Conservation (phyloP, 768 basidiomycete species). For the Tulasnella sp. region DNA sequence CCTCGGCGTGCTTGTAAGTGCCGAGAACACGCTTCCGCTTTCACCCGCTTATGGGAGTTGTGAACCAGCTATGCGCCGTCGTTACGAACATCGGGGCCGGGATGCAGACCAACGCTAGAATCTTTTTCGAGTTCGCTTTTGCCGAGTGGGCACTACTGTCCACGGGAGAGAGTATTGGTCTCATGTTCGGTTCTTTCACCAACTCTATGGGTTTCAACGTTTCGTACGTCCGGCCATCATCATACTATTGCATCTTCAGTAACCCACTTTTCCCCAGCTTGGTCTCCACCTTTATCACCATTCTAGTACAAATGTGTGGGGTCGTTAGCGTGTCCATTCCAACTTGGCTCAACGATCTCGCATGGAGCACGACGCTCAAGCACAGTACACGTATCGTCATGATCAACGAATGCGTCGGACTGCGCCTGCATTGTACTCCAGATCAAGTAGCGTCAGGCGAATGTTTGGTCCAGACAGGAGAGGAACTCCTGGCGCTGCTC, state of each 20-base stretch:
- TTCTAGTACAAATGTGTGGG: constrained; percentile 24
- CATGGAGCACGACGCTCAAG: constrained; percentile 19
- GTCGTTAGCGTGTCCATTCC: constrained; percentile 27
- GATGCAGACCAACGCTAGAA: constrained; percentile 26
- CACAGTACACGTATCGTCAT: constrained; percentile 26
- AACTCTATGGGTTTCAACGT: constrained; percentile 28
- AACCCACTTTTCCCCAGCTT: constrained; percentile 16
- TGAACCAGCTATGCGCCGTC: constrained; percentile 21
- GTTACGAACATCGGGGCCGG: constrained; percentile 28
- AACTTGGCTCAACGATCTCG: constrained; percentile 20
- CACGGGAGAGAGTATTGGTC: constrained; percentile 27
- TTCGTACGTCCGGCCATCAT: constrained; percentile 21
- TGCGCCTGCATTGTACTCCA: constrained; percentile 25
- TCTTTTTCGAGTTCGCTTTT: constrained; percentile 28
- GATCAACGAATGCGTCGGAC: constrained; percentile 29
- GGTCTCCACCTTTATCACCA: constrained; percentile 24
- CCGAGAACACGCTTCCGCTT: background rate
- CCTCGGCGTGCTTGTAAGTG: constrained; percentile 24
- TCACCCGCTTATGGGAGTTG: background rate
- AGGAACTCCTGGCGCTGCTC: constrained; percentile 27
- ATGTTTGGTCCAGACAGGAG: constrained; percentile 29
- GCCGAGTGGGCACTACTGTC: constrained; percentile 26
- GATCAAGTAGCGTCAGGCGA: constrained; percentile 24
- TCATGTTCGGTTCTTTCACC: constrained; percentile 26
- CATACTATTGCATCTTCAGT: background rate